Conservation (phyloP, 768 basidiomycete species). For the Amanita thiersii region DNA sequence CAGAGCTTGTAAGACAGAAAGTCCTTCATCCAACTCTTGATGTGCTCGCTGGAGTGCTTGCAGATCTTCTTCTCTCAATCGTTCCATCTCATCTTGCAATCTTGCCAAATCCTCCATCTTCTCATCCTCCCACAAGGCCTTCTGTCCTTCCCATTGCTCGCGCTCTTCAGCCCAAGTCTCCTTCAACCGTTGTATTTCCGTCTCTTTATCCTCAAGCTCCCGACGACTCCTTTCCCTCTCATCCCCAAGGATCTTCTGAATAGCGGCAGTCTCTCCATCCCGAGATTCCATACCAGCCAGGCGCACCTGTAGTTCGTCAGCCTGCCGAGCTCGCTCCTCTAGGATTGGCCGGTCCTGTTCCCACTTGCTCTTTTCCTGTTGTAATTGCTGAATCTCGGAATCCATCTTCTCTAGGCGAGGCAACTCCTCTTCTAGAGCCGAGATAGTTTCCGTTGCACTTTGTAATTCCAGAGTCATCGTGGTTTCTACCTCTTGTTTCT, state of each 20-base stretch:
- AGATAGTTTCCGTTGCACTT: conserved; percentile 57
- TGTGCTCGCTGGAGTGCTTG: conserved; percentile 26
- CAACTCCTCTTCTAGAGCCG: conserved; percentile 46
- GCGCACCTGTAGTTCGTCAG: conserved; percentile 30
- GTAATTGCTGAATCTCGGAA: conserved; percentile 35
- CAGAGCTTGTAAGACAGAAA: conserved; percentile 39
- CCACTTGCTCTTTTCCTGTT: conserved; percentile 44
- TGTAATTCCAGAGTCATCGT: conserved; percentile 59
- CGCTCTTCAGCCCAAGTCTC: conserved; percentile 36
- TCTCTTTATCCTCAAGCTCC: conserved; percentile 30
- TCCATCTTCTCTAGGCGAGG: conserved; percentile 42
- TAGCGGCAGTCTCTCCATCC: conserved; percentile 31
- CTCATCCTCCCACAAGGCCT: conserved; percentile 38
- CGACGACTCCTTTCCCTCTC: conserved; percentile 20
- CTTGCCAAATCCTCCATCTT: conserved; percentile 37
- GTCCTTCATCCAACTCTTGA: conserved; percentile 43
- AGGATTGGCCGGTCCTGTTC: conserved; percentile 36
- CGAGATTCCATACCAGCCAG: conserved; percentile 34
- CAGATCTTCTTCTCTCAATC: conserved; percentile 29
- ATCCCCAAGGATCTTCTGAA: conserved; percentile 29
- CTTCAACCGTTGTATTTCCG: conserved; percentile 26
- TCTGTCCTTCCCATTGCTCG: conserved; percentile 15
- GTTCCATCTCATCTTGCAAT: conserved; percentile 43
- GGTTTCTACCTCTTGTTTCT: conserved; percentile 65
- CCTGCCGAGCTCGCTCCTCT: conserved; percentile 28